Conservation (phyloP, 768 basidiomycete species). For the Russula emetica region DNA sequence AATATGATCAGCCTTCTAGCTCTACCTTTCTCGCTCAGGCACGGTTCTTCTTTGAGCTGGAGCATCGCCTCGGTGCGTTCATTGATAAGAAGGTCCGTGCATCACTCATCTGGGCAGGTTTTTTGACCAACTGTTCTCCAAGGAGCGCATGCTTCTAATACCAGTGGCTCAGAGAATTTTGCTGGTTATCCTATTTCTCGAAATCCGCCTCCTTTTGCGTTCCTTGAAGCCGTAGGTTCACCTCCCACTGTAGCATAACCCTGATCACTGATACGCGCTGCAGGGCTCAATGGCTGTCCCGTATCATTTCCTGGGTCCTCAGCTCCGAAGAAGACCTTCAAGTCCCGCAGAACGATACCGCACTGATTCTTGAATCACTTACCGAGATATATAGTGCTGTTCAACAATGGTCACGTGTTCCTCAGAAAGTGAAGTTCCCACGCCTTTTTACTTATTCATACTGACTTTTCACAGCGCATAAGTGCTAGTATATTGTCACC, state of each 20-base stretch:
- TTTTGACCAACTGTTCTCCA: conserved; percentile 2
- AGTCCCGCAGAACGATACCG: neutral
- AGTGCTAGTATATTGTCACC: conserved; percentile 6
- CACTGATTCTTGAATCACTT: neutral
- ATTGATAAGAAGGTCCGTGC: conserved; percentile 16
- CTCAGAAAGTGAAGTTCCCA: conserved; percentile 15
- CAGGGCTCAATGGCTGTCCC: conserved; percentile 48
- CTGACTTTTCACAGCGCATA: conserved; percentile 19
- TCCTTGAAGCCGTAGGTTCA: conserved; percentile 57
- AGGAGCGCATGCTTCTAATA: conserved; percentile 53
- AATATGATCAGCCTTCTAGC: conserved; percentile 12
- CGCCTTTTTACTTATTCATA: neutral
- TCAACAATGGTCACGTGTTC: conserved; percentile 14
- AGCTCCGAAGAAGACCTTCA: conserved; percentile 28
- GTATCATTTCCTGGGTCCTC: conserved; percentile 44
- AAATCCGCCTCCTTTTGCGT: conserved; percentile 57
- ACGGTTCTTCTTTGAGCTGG: conserved; percentile 27
- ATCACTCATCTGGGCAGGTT: neutral
- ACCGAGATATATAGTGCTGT: conserved; percentile 13
- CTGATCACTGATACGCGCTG: conserved; percentile 15
- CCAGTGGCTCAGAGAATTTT: conserved; percentile 58
- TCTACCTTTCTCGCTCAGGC: conserved; percentile 18
- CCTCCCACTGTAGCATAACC: neutral
- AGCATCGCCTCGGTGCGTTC: conserved; percentile 23
- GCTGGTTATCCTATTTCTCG: conserved; percentile 56